These are phyloP conservation scores for Mytilinidion resinicola DNA, from an alignment of 495 filamentous ascomycete genomes.

Conservation along the genomic window DNA sequence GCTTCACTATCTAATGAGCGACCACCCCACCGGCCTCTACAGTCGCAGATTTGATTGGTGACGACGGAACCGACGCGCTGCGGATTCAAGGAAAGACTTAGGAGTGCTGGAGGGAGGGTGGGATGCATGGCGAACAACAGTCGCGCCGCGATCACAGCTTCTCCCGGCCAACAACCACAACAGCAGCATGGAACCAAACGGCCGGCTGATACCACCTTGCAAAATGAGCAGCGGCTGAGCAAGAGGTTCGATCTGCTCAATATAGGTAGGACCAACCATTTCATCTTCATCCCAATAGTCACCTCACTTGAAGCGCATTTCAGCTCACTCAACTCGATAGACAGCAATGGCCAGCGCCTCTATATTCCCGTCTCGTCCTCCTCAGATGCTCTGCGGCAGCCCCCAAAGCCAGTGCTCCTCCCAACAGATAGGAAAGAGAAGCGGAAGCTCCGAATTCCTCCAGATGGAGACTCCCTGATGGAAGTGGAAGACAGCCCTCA, in stretches of 20 bases:
- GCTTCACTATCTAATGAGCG: too few relatives aligned
- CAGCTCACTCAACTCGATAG: too few relatives aligned
- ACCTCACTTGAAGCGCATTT: neutral
- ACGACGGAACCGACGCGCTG: neutral
- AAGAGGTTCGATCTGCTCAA: constrained; percentile 80
- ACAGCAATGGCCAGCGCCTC: constrained; percentile 26
- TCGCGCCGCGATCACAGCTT: constrained; percentile 22
- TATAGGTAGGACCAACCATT: constrained; percentile 60
- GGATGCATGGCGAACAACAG: constrained; percentile 20
- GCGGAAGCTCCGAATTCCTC: constrained; percentile 6
- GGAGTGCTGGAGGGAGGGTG: constrained; percentile 9
- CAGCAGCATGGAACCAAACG: constrained; percentile 24
- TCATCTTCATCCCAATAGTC: constrained; percentile 20
- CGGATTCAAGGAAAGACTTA: neutral
- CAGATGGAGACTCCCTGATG: constrained; percentile 58
- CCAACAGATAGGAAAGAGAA: neutral
- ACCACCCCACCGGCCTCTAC: too few relatives aligned
- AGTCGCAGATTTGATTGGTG: too few relatives aligned
- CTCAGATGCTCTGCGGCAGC: constrained; percentile 32
- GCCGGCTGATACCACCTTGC: constrained; percentile 24
- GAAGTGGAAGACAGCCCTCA: constrained; percentile 80
- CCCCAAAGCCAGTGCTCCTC: constrained; percentile 17
- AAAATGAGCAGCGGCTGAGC: constrained; percentile 48
- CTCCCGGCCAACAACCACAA: constrained; percentile 8
- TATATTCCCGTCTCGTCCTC: constrained; percentile 24